These are phyloP conservation scores for Diplodia scrobiculata DNA, from an alignment of 2,329 filamentous ascomycete species.

Conservation along the genomic window DNA sequence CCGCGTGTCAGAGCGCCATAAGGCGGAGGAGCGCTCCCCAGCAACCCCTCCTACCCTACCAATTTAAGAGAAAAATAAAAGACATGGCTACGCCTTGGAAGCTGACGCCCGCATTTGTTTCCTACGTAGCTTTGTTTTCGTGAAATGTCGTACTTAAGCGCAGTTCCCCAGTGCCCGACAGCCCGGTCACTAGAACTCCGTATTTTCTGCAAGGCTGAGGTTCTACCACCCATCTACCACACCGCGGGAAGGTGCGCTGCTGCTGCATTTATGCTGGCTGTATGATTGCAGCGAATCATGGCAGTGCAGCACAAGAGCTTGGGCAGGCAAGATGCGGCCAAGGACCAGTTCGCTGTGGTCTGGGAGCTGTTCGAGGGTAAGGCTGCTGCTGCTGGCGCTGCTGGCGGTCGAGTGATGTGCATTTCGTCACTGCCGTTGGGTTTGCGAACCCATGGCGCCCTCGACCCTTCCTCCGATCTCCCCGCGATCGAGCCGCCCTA, in stretches of 20 bases:
- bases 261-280: not conserved
- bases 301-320: conserved; percentile 1
- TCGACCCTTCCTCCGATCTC: conserved; percentile 13
- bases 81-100: not conserved
- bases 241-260: conserved; percentile 10
- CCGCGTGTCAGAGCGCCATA: conserved; percentile 21
- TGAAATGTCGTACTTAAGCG: not conserved
- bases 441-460: not conserved
- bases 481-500: conserved; percentile 1
- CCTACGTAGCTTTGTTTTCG: not conserved
- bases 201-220: not conserved
- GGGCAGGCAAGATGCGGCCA: not conserved
- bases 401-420: not conserved
- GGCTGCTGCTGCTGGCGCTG: not conserved
- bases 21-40: not conserved
- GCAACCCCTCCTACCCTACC: conserved; percentile 11
- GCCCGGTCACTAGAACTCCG: not conserved
- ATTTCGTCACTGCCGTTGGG: conserved; percentile 12
- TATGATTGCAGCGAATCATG: not conserved
- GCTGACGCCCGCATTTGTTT: conserved; percentile 10
- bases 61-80: conserved; percentile 15
- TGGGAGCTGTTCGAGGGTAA: conserved; percentile 8
- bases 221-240: not conserved
- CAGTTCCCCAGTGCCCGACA: not conserved
- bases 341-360: not conserved